These are phyloP conservation scores for Staphylotrichum longicolle DNA, from an alignment of 495 filamentous ascomycete species.

Conservation along the genomic window DNA sequence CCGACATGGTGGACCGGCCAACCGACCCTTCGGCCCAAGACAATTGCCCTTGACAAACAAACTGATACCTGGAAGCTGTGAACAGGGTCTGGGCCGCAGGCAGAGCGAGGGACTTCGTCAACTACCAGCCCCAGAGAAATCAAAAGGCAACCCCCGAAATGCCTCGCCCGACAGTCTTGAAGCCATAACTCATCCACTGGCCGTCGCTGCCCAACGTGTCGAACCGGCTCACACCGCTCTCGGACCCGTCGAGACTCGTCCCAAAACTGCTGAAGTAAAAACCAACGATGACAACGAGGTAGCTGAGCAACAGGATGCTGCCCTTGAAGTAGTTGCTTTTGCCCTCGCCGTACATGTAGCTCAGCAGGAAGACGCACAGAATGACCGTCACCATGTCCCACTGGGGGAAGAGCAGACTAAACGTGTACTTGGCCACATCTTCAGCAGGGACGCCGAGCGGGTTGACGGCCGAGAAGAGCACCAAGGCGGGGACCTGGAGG, in stretches of 20 bases:
- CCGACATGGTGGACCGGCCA: no score
- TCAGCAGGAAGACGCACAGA: constrained; percentile 93
- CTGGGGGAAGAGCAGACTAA: constrained; percentile 94
- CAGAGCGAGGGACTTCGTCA: neutral
- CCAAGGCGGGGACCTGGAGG: constrained; percentile 91
- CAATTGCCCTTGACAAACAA: no score
- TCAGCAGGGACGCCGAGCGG: constrained; percentile 38
- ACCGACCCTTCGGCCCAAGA: no score
- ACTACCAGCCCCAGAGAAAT: neutral
- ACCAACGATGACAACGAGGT: constrained; percentile 86
- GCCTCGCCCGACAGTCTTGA: constrained; percentile 52
- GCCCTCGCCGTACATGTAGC: constrained; percentile 96
- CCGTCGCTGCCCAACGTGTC: constrained; percentile 61
- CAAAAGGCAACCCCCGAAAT: constrained; percentile 38
- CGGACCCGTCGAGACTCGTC: constrained; percentile 54
- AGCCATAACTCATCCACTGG: constrained; percentile 44
- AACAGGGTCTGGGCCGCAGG: no score
- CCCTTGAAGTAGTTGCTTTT: constrained; percentile 95
- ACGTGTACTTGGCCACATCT: constrained; percentile 72
- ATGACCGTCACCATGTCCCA: constrained; percentile 99
- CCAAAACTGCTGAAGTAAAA: constrained; percentile 85
- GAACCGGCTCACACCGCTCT: constrained; percentile 64
- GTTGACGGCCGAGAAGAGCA: constrained; percentile 76
- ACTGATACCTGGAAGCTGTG: no score
- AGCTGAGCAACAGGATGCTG: constrained; percentile 88